Evolutionary conservation across 2,329 filamentous ascomycete genomes (phyloP), one percentile per base, ranked within the genome.

Genomic region (Arthrobotrys conoides): DNA sequence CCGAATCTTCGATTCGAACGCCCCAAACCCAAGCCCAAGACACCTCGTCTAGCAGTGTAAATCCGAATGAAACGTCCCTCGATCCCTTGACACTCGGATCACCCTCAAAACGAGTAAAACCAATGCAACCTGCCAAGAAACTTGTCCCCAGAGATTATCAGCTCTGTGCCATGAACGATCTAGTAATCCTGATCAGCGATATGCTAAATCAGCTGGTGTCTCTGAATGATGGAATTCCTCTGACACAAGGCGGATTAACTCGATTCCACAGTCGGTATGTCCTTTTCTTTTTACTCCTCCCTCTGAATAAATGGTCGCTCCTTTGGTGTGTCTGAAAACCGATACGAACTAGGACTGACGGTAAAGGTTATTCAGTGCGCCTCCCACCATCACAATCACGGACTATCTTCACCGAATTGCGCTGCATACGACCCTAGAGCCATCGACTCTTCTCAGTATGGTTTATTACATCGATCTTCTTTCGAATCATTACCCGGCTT

Each of bases 401-500:
- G 96, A 99, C 84, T 99, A 99, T 84, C 88, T 99, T 41, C 92
- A 96, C 82, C 91, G 96, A 80, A 88, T 99, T 73, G 96, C 96
- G 24, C 93, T 94, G 76, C 96, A 99, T 84, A 96, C 96, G 27
- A 97, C 95, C 0, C 88, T 99, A 2, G 94, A 93, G 5, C 94
- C 96, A 12, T 95, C 96, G 0, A 91, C 99, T 64, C 88, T 99
- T n/a, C 89, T 99, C 41, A 96, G 94, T 82, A 98, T 99, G 93
- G 96, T 99, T 72, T 99, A 96, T 84, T 99, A 98, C 83, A 98
- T 99, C 82, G 96, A 99, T 85, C 91, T 94, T 36, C 88, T 99
- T 22, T 99, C 95, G 85, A 91, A 93, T 10, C 87, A 97, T 76
- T 99, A 97, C 84, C 92, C 93, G 2, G 92, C 95, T 57, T 99